A percentile compares a stretch with the other conserved stretches of the same genome.
phyloP scores from a whole-genome alignment of 768 basidiomycete species.

The Phlebiopsis flavidoalba region DNA sequence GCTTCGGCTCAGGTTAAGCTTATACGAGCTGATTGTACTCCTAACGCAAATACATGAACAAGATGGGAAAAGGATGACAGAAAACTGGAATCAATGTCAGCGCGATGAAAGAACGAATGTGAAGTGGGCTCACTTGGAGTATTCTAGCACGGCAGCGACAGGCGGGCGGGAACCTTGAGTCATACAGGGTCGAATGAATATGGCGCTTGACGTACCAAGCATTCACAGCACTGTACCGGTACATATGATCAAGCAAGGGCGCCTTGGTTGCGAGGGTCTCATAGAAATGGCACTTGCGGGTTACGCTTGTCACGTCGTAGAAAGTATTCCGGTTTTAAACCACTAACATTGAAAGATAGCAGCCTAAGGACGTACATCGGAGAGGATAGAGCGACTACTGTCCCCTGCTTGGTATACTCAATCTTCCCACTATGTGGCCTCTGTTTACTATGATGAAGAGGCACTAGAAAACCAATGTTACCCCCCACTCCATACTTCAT shows the following conservation, averaged over 20 bases:
- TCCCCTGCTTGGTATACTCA: conserved; percentile 85
- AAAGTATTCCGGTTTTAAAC: not conserved
- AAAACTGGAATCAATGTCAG: conserved; percentile 44
- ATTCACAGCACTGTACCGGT: conserved; percentile 54
- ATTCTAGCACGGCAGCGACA: conserved; percentile 90
- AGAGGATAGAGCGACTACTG: conserved; percentile 83
- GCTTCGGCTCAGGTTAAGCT: conserved; percentile 63
- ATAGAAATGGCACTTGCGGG: conserved; percentile 89
- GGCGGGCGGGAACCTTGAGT: conserved; percentile 88
- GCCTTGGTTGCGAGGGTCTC: conserved; percentile 94
- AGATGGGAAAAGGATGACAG: conserved; percentile 69
- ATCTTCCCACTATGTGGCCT: conserved; percentile 65
- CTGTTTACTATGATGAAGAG: not conserved
- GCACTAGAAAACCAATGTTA: conserved; percentile 27
- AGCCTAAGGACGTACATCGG: conserved; percentile 56
- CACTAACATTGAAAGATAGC: not conserved
- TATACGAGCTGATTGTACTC: conserved; percentile 61
- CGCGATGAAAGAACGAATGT: not conserved
- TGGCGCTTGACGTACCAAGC: not conserved
- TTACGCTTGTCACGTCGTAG: conserved; percentile 88
- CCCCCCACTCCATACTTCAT: conserved; percentile 79
- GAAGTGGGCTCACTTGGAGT: conserved; percentile 63
- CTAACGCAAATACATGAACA: conserved; percentile 77
- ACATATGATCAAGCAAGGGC: conserved; percentile 92
- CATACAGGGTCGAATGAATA: conserved; percentile 30